Percentiles rank a stretch among this genome's conserved stretches.
Evolutionary conservation across 2,329 filamentous ascomycete species (phyloP).

Genomic region (Raffaelea deltoideospora): DNA sequence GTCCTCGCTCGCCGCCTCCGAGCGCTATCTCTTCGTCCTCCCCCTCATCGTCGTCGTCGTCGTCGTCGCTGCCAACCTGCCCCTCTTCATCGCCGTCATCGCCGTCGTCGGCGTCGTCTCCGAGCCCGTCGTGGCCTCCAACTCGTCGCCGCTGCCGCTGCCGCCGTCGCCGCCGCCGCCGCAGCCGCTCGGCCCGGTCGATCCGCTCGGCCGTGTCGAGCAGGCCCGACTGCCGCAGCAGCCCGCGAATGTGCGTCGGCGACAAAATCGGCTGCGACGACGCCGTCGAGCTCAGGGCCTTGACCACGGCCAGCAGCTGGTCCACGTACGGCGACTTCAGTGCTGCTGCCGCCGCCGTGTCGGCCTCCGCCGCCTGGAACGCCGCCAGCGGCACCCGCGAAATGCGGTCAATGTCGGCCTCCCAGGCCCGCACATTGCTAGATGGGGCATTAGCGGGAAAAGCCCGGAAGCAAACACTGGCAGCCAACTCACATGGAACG

Average conservation of each 20-base stretch:
- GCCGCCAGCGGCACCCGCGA: conserved; percentile 30
- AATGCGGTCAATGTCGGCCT: conserved; percentile 46
- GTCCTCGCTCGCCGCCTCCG: too few relatives aligned
- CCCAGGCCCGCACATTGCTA: conserved; percentile 11
- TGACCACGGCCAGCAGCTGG: conserved; percentile 52
- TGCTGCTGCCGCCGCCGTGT: conserved; percentile 15
- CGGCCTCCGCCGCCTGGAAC: conserved; percentile 5
- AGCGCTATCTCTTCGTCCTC: background rate
- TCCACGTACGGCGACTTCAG: conserved; percentile 38
- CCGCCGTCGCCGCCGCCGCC: conserved; percentile 6
- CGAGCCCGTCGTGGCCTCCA: too few relatives aligned
- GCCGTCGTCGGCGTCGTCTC: conserved; percentile 6
- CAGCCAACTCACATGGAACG: too few relatives aligned
- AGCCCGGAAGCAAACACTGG: background rate
- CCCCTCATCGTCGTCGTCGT: background rate
- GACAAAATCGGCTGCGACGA: conserved; percentile 48
- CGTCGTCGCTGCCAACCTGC: too few relatives aligned
- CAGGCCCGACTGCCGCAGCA: conserved; percentile 50
- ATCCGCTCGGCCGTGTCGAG: conserved; percentile 21
- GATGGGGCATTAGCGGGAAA: background rate
- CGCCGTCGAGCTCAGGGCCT: conserved; percentile 54
- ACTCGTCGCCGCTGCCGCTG: too few relatives aligned
- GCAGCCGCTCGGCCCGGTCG: background rate
- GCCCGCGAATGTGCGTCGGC: conserved; percentile 38
- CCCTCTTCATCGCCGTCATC: too few relatives aligned